Base-by-base conservation (phyloP, 441 rosid genomes). In the Raphanus hybrid region DNA sequence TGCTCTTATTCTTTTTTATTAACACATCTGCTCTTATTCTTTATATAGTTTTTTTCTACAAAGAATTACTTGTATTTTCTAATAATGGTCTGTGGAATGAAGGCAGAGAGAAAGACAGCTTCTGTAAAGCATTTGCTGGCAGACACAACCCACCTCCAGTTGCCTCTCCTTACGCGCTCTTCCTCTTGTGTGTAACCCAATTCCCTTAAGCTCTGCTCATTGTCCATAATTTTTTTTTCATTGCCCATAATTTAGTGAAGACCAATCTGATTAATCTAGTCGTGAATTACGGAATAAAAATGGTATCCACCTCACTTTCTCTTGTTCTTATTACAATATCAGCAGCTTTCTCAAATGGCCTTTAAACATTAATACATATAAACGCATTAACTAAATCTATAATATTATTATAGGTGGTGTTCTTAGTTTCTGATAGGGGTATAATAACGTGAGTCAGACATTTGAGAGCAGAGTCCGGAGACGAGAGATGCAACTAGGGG, bases 381-480 rank as follows among this genome's bases (percentile, higher is more conserved):
- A 55, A 29, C 50, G 61, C 71, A 74, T 65, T 7, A 57, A 57
- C 55, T 16, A 66, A 65, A 15, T 26, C 34, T 15, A 43, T 12
- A 57, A 15, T 39, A 57, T 6, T 57, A 70, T 16, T 6, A 15
- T 58, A 61, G 34, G 60, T 60, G 27, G 26, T 18, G 54, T 37
- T 26, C 64, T 50, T 59, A 32, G 32, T 59, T 12, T 63, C 5
- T 54, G 20, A 16, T 72, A 9, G 3, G 23, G 10, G 14, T 4
- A 58, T 58, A 10, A 63, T 34, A 59, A 45, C 26, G 59, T 16
- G 52, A 14, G 12, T 75, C 76, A 5, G 58, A 73, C 81, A 78
- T 41, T 52, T 29, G 15, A 61, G 82, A 78, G 82, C 63, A 73
- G 78, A 68, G 39, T 62, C 82, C 82, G 82, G 82, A 69, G 71